phyloP scores from a whole-genome alignment of 129 eudicot genomes.

The Ambrosia trifida region DNA sequence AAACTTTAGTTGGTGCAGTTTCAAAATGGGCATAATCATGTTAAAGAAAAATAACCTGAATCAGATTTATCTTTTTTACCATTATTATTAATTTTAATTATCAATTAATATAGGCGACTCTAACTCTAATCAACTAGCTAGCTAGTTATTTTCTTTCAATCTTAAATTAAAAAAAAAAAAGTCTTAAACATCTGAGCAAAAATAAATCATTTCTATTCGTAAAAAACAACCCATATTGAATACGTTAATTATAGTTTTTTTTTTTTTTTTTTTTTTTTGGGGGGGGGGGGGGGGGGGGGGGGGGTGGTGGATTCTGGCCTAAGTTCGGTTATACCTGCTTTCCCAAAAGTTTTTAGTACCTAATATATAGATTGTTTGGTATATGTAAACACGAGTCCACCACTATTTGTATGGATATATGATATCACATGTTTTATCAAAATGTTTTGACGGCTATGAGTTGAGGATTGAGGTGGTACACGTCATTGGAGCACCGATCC shows the following conservation, averaged over 20 bases:
- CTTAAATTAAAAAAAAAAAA: neutral
- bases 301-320: neutral
- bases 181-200: neutral
- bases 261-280: neutral
- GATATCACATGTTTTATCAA: neutral
- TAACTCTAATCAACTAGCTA: neutral
- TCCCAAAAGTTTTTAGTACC: neutral
- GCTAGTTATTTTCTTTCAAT: neutral
- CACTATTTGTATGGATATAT: neutral
- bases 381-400: slow-evolving; percentile 1
- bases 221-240: too few species aligned
- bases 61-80: neutral
- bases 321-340: neutral
- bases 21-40: neutral
- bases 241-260: too few species aligned
- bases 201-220: neutral
- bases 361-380: neutral
- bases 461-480: slow-evolving; percentile 6
- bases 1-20: slow-evolving; percentile 9
- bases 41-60: neutral
- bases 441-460: neutral
- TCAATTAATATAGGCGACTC: neutral
- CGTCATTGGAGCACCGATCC: slow-evolving; percentile 5
- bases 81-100: neutral
- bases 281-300: too few species aligned